Evolutionary conservation across 2,329 filamentous ascomycete species (phyloP), one percentile per base, ranked within the genome.

Genomic region (Anisogramma anomala): DNA sequence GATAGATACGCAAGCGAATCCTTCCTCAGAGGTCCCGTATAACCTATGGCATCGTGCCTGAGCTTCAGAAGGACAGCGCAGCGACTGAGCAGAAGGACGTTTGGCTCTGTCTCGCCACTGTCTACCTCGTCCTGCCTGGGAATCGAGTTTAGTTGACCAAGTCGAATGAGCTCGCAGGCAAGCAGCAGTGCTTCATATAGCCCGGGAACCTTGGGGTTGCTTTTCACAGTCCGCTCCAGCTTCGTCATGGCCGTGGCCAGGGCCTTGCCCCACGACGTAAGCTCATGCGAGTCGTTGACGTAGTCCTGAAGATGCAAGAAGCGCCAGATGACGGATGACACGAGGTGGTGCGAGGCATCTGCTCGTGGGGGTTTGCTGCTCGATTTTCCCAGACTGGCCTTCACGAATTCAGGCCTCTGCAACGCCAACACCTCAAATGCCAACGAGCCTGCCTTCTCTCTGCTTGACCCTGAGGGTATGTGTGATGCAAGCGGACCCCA

Each of bases 11-110:
- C 80, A 31, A 98, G 71, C 39, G 95, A 70, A 50, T 89, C 87
- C 60, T 91, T 82, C 67, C 87, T 94, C 1, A 98, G 71, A 1
- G 91, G 89, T 1, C 91, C 91, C 2, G 89, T 95, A 61, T 95
- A 98, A 22, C 91, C 91, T 51, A 89, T 88, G 3, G 74, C 71
- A 52, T 84, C 75, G 58, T 98, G 91, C 23, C 79, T 77, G 47
- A 96, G 69, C 55, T 83, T 85, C 38, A 87, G 74, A 43, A 96
- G 68, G 39, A 84, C 87, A 11, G 88, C 84, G 47, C 88, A 82
- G 28, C 91, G 82, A 51, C 87, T 91, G 53, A 96, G 79, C 33
- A 98, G 71, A 41, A 91, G 72, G 33, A 87, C 78, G 53, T 81
- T 82, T 23, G 74, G 70, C 57, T 84, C 86, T 50, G 94, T 87